Percentiles rank a stretch among this genome's conserved stretches.
Evolutionary conservation across 768 basidiomycete species (phyloP).

Genomic region (Leucocoprinus sp.): DNA sequence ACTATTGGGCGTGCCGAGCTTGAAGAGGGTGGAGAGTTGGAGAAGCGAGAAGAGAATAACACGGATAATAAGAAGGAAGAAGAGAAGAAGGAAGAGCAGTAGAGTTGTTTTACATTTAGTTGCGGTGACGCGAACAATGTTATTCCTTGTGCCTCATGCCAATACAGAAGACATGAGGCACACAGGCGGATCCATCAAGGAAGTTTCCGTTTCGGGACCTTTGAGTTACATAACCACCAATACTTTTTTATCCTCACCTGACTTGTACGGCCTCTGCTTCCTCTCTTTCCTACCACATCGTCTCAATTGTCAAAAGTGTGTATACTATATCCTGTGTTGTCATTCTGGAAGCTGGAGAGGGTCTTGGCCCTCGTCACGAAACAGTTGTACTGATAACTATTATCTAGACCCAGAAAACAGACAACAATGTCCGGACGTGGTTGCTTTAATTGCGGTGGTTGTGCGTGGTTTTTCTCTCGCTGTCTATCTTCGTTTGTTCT

Average conservation of each 20-base stretch:
- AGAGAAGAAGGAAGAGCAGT: conserved; percentile 20
- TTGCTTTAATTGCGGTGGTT: conserved; percentile 87
- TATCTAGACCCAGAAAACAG: conserved; percentile 13
- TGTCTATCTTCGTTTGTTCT: conserved; percentile 17
- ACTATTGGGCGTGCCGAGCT: conserved; percentile 72
- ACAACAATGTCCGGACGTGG: conserved; percentile 52
- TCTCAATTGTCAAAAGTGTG: conserved; percentile 7
- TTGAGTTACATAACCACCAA: conserved; percentile 9
- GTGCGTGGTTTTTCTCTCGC: conserved; percentile 57
- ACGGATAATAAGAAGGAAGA: conserved; percentile 17
- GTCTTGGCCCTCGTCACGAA: neutral
- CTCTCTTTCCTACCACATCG: conserved; percentile 18
- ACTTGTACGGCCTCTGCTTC: conserved; percentile 4
- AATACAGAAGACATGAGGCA: neutral
- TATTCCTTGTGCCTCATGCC: conserved; percentile 6
- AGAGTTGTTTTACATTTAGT: conserved; percentile 3
- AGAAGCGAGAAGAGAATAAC: conserved; percentile 31
- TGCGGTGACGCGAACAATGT: conserved; percentile 2
- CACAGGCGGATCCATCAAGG: neutral
- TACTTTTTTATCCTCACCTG: conserved; percentile 12
- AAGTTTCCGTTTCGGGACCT: neutral
- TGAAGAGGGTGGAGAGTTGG: conserved; percentile 53
- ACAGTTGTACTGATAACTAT: conserved; percentile 4
- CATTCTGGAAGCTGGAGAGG: conserved; percentile 4
- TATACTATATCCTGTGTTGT: conserved; percentile 1